Evolutionary conservation across 768 basidiomycete genomes (phyloP), one percentile per base, ranked within the genome.

Genomic region (Russula earlei): DNA sequence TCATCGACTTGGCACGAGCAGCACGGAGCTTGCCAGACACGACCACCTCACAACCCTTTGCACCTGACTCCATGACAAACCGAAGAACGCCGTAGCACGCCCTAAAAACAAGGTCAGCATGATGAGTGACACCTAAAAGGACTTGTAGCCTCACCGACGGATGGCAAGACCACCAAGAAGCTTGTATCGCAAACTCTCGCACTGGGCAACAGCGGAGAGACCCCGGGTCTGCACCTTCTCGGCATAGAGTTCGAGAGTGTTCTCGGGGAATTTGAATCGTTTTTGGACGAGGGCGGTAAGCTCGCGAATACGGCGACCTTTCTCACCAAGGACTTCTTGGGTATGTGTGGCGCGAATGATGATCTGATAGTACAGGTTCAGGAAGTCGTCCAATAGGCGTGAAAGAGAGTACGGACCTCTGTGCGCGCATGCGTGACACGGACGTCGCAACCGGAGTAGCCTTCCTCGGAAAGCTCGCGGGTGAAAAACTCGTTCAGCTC

Each of bases 321-420:
- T 99, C 78, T 98, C 96, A 67, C 95, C 95, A 63, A 97, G 83
- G 64, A 98, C 94, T 71, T 98, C 94, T 72, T 94, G 91, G 61
- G 96, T 98, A 80, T 98, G 96, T 65, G 95, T 98, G 56, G 96
- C 96, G 67, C 95, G 92, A 76, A 99, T 97, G 78, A 99, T 98
- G 71, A 99, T 97, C 90, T 92, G 60, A 36, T 34, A 51, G 49
- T 34, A 25, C 40, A 36, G 19, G 22, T 15, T 60, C 54, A 56
- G 69, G 38, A 25, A 12, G 17, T 10, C 7, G 27, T 29, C 44
- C 11, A 19, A 19, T 33, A 41, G 19, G 27, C 5, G 33, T 29
- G 9, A 27, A 3, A 37, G 31, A 49, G 42, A 15, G 24, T 22
- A 29, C 61, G 25, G 46, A 91, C 90, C 79, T 99, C 96, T 65